phyloP scores from a whole-genome alignment of 208 protist genomes.

The Crithidia fasciculata region DNA sequence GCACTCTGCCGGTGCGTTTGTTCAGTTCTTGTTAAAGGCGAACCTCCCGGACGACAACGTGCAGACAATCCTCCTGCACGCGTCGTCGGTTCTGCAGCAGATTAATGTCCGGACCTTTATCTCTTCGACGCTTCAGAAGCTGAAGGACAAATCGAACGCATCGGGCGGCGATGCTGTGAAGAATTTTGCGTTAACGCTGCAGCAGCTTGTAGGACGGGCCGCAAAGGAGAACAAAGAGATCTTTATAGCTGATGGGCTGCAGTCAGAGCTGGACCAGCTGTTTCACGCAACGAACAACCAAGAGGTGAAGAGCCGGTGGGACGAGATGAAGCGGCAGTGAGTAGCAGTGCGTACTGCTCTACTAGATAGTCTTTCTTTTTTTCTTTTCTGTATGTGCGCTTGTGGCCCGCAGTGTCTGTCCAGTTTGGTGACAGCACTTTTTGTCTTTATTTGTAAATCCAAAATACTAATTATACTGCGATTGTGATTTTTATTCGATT shows the following conservation, averaged over 20 bases:
- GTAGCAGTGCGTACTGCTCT: not conserved
- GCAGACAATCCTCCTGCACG: constrained; percentile 57
- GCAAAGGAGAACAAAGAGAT: constrained; percentile 79
- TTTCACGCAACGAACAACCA: constrained; percentile 47
- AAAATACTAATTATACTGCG: not conserved
- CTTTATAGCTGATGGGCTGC: constrained; percentile 51
- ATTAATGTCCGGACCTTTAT: constrained; percentile 62
- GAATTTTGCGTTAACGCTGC: constrained; percentile 58
- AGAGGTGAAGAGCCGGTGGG: constrained; percentile 62
- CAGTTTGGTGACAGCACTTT: not conserved
- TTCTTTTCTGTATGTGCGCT: constrained; percentile 7
- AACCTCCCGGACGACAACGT: constrained; percentile 45
- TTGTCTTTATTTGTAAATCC: constrained; percentile 14
- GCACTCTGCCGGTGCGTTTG: constrained; percentile 34
- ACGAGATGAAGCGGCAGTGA: constrained; percentile 74
- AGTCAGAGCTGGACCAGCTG: constrained; percentile 52
- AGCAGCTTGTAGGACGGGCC: constrained; percentile 61
- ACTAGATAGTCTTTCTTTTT: not conserved
- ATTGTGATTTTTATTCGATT: constrained; percentile 8
- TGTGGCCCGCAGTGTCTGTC: constrained; percentile 16
- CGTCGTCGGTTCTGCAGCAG: constrained; percentile 55
- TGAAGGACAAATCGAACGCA: constrained; percentile 46
- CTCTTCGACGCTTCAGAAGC: constrained; percentile 37
- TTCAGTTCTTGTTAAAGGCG: constrained; percentile 58
- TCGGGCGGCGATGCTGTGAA: constrained; percentile 49